Base-by-base conservation (phyloP, 2,329 filamentous ascomycete species). In the Geosmithia putterillii region DNA sequence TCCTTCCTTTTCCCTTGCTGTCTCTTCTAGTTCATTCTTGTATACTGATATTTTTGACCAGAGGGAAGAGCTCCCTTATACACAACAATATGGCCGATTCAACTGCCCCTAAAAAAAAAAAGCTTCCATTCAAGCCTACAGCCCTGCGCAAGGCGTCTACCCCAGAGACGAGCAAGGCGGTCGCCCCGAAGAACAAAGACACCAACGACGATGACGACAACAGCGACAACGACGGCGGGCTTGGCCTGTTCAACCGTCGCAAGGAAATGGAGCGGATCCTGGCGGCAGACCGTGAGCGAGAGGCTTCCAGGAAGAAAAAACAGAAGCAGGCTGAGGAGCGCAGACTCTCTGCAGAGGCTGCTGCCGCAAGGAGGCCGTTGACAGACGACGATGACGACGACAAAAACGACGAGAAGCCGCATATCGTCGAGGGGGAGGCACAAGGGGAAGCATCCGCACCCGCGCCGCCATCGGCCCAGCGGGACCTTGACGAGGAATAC, bases 51-150 rank as follows among this genome's bases (percentile, higher is more conserved):
- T n/a, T n/a, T n/a, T n/a, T n/a, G n/a, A n/a, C n/a, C n/a, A n/a
- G n/a, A n/a, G n/a, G n/a, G n/a, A n/a, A n/a, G n/a, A n/a, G n/a
- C n/a, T 25, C 10, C 23, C 23, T 7, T 25, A 37, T 7, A 6
- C 17, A 25, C 39, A 28, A 41, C 43, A 20, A 12, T 40, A 66
- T 66, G 63, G 54, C 55, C 10, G 59, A 63, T 40, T 45, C 50
- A 19, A 50, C 55, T 15, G 47, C 55, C 21, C 42, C 54, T 25
- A 63, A 58, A 49, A 60, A 58, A 44, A 65, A 64, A 51, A 64
- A 61, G 46, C 62, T 73, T 1, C 70, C 69, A 1, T 73, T 73
- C 55, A 73, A 73, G 47, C 67, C 67, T 12, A 72, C 69, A 2
- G 66, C 61, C 18, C 54, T 66, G 48, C 64, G 61, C 39, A 57